Percentiles rank a stretch among this genome's conserved stretches.
These are phyloP conservation scores for Ballota nigra DNA, from an alignment of 257 asterid genomes.

Conservation along the genomic window DNA sequence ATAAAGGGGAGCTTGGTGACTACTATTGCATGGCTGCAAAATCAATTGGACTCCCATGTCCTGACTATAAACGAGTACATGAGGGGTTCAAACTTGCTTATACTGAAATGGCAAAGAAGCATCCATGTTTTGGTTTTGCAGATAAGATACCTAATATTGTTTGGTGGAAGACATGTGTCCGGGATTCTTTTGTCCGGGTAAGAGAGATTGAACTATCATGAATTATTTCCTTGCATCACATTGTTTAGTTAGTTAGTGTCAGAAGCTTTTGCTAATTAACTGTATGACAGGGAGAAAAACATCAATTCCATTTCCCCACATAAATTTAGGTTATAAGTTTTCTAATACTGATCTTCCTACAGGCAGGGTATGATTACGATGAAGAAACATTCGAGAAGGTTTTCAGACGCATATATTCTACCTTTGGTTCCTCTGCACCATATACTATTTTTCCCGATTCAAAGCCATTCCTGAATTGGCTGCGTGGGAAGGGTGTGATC, in stretches of 20 bases:
- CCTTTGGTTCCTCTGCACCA: slow-evolving; percentile 96
- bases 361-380: slow-evolving; percentile 96
- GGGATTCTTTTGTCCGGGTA: slow-evolving; percentile 87
- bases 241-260: neutral
- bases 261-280: too few relatives aligned
- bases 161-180: slow-evolving; percentile 97
- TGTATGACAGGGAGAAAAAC: too few relatives aligned
- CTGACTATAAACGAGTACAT: slow-evolving; percentile 85
- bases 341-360: slow-evolving; percentile 26
- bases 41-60: slow-evolving; percentile 87
- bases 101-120: slow-evolving; percentile 81
- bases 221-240: neutral
- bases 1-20: slow-evolving; percentile 98
- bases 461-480: slow-evolving; percentile 82
- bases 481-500: slow-evolving; percentile 52
- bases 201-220: slow-evolving; percentile 9
- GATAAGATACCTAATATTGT: slow-evolving; percentile 86
- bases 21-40: slow-evolving; percentile 99
- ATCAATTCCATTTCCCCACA: neutral
- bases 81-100: slow-evolving; percentile 92
- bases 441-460: slow-evolving; percentile 78
- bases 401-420: slow-evolving; percentile 77
- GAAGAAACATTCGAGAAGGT: slow-evolving; percentile 91
- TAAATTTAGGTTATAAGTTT: neutral
- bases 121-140: slow-evolving; percentile 91